phyloP scores from a whole-genome alignment of 1,139 yeast genomes.

The Diutina rugosa region DNA sequence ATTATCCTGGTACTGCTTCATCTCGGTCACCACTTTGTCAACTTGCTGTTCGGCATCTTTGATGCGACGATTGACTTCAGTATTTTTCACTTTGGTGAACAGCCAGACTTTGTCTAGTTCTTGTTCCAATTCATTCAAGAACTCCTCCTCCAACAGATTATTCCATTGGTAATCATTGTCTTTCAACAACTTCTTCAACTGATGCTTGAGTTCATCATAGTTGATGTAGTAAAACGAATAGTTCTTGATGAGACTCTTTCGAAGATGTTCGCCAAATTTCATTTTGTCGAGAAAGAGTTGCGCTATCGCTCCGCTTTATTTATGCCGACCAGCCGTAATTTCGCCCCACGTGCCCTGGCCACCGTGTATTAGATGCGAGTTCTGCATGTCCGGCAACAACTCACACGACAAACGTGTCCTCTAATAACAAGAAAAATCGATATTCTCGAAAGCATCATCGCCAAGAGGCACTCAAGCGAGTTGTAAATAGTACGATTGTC shows the following conservation, averaged over 20 bases:
- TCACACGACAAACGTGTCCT: not conserved
- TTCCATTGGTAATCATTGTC: conserved; percentile 52
- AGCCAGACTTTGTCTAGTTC: conserved; percentile 87
- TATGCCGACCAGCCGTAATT: not conserved
- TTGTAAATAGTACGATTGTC: no score
- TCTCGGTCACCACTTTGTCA: conserved; percentile 42
- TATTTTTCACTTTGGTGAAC: conserved; percentile 76
- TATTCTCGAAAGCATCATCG: no score
- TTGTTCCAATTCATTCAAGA: conserved; percentile 57
- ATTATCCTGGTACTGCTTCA: conserved; percentile 7
- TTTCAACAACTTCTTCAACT: conserved; percentile 53
- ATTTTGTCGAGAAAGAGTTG: conserved; percentile 13
- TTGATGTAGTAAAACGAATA: conserved; percentile 83
- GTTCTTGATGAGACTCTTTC: conserved; percentile 65
- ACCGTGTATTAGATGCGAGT: not conserved
- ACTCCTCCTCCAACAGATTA: conserved; percentile 66
- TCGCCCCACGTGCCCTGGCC: not conserved
- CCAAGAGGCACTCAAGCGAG: no score
- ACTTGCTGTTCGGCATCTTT: conserved; percentile 68
- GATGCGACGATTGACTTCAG: conserved; percentile 73
- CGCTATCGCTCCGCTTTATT: not conserved
- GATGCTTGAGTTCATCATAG: conserved; percentile 81
- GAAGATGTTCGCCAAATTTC: conserved; percentile 72
- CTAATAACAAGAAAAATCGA: no score
- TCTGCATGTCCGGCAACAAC: not conserved